Evolutionary conservation across 768 basidiomycete genomes (phyloP).

Genomic region (Glaciozyma antarctica): DNA sequence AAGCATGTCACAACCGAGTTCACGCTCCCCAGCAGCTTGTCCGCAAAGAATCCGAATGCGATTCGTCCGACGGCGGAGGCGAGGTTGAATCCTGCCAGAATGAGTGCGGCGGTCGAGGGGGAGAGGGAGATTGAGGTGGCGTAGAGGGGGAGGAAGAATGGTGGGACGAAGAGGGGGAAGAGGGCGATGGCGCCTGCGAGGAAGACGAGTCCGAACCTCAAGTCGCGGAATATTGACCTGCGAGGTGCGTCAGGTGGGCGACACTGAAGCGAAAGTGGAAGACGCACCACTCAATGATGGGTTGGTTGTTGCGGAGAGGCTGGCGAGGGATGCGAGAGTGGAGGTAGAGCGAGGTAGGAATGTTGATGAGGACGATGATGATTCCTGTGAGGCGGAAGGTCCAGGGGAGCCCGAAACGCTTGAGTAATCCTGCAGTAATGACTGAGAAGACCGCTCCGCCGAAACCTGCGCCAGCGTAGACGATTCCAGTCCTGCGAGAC

Average conservation of each 20-base stretch:
- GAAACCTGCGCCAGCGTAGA: conserved; percentile 33
- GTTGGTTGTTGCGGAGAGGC: background rate
- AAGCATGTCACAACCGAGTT: conserved; percentile 35
- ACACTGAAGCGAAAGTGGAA: background rate
- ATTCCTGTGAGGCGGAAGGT: conserved; percentile 25
- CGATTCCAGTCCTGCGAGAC: conserved; percentile 27
- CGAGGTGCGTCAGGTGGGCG: background rate
- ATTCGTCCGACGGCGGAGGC: conserved; percentile 33
- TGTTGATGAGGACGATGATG: background rate
- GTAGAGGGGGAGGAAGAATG: conserved; percentile 38
- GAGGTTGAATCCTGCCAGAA: conserved; percentile 36
- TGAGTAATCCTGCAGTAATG: conserved; percentile 18
- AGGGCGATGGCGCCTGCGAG: conserved; percentile 23
- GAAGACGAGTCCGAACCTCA: conserved; percentile 24
- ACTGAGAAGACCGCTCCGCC: conserved; percentile 33
- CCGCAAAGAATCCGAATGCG: conserved; percentile 32
- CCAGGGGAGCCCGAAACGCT: conserved; percentile 28
- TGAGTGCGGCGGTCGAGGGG: conserved; percentile 15
- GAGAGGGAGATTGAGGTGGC: conserved; percentile 29
- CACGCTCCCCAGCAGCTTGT: conserved; percentile 33
- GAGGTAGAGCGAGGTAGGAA: conserved; percentile 7
- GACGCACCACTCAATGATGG: conserved; percentile 32
- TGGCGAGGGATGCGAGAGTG: background rate
- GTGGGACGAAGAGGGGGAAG: conserved; percentile 35
- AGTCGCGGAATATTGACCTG: conserved; percentile 30